Evolutionary conservation across 2,329 filamentous ascomycete genomes (phyloP).

Genomic region (Exserohilum rostratum): DNA sequence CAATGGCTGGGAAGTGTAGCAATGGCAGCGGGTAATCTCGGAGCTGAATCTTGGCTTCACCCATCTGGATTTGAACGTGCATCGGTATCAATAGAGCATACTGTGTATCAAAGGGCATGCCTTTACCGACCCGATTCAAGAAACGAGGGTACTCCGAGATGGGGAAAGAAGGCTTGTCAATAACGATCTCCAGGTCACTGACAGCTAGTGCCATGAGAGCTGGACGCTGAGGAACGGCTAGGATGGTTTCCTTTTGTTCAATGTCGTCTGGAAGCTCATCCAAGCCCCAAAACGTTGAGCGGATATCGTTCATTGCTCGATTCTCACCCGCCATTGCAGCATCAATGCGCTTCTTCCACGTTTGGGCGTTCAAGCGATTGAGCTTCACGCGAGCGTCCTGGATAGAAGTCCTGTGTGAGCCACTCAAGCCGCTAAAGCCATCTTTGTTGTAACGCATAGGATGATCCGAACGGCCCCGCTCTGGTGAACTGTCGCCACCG

Average conservation of each 20-base stretch:
- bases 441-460: slow-evolving; percentile 78
- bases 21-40: slow-evolving; percentile 94
- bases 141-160: slow-evolving; percentile 81
- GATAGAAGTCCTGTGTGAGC: slow-evolving; percentile 72
- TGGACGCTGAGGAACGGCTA: slow-evolving; percentile 84
- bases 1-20: slow-evolving; percentile 84
- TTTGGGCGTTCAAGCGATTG: slow-evolving; percentile 80
- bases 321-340: slow-evolving; percentile 72
- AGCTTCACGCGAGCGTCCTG: slow-evolving; percentile 78
- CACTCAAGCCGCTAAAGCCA: slow-evolving; percentile 72
- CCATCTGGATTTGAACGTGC: slow-evolving; percentile 86
- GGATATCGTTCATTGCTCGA: slow-evolving; percentile 77
- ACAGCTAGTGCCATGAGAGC: slow-evolving; percentile 81
- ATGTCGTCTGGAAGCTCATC: slow-evolving; percentile 82
- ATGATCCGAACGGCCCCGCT: slow-evolving; percentile 49
- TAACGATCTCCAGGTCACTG: slow-evolving; percentile 79
- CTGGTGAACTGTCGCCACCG: slow-evolving; percentile 34
- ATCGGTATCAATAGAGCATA: slow-evolving; percentile 90
- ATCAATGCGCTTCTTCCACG: slow-evolving; percentile 92
- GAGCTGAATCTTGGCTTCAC: slow-evolving; percentile 83
- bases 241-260: slow-evolving; percentile 81
- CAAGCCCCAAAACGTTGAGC: slow-evolving; percentile 79
- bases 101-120: slow-evolving; percentile 88
- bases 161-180: slow-evolving; percentile 94
- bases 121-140: slow-evolving; percentile 89